phyloP scores from a whole-genome alignment of 2,329 filamentous ascomycete genomes.

The Amylocarpus encephaloides region DNA sequence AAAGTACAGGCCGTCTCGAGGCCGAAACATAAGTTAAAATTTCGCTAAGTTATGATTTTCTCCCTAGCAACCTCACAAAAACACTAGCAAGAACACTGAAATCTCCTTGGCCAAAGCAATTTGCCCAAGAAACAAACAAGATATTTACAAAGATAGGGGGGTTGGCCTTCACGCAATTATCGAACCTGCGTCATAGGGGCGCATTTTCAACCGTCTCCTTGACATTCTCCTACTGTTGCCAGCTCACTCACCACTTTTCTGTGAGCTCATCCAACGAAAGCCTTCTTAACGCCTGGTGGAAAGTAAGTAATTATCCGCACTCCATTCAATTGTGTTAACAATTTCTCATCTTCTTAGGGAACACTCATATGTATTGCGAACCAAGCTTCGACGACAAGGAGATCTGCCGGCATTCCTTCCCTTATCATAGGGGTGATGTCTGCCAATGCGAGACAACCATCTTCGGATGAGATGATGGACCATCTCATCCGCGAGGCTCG shows the following conservation, averaged over 20 bases:
- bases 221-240: conserved; percentile 77
- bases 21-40: too few relatives aligned
- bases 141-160: conserved; percentile 63
- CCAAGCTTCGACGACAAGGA: conserved; percentile 75
- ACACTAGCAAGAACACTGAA: conserved; percentile 46
- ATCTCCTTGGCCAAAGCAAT: conserved; percentile 37
- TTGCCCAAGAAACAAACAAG: conserved; percentile 35
- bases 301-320: conserved; percentile 37
- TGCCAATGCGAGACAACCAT: conserved; percentile 56
- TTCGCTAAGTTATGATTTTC: background rate
- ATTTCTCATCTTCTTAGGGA: conserved; percentile 37
- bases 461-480: conserved; percentile 57
- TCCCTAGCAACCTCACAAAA: conserved; percentile 62
- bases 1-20: too few relatives aligned
- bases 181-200: conserved; percentile 78
- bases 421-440: conserved; percentile 76
- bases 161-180: conserved; percentile 75
- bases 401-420: conserved; percentile 87
- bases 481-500: conserved; percentile 53
- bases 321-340: background rate
- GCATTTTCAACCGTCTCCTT: conserved; percentile 90
- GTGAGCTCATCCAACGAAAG: conserved; percentile 16
- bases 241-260: conserved; percentile 46
- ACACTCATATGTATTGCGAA: conserved; percentile 65
- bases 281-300: conserved; percentile 62